Evolutionary conservation across 306 rosid species (phyloP).

Genomic region (Dryas alaskensis): DNA sequence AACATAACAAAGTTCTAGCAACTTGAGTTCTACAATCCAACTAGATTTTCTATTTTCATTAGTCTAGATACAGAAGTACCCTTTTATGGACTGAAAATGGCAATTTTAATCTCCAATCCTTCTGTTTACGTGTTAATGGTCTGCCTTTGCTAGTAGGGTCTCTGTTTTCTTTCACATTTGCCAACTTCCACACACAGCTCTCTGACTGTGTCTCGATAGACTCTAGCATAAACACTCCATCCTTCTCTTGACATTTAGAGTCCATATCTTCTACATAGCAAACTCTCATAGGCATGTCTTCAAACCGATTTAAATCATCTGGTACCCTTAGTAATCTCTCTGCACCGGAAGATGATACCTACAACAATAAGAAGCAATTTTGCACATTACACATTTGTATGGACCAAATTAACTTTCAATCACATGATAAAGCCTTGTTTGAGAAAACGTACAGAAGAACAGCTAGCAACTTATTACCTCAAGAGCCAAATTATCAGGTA

Average conservation of each 20-base stretch:
- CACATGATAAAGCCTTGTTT: conserved; percentile 7
- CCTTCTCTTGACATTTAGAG: conserved; percentile 45
- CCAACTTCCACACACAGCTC: conserved; percentile 84
- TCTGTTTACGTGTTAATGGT: conserved; percentile 74
- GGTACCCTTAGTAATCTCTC: conserved; percentile 84
- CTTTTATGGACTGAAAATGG: conserved; percentile 59
- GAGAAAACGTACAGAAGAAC: conserved; percentile 10
- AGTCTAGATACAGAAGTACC: conserved; percentile 63
- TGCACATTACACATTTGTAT: conserved; percentile 20
- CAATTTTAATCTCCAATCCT: conserved; percentile 84
- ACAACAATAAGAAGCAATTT: conserved; percentile 27
- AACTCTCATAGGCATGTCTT: conserved; percentile 76
- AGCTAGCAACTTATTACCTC: conserved; percentile 48
- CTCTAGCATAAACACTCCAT: conserved; percentile 61
- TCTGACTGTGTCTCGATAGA: conserved; percentile 52
- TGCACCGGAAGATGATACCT: conserved; percentile 94
- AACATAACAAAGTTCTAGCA: conserved; percentile 9
- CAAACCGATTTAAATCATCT: conserved; percentile 68
- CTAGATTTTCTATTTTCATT: conserved; percentile 27
- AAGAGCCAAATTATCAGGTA: conserved; percentile 77
- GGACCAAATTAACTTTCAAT: conserved; percentile 1
- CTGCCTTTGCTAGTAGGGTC: conserved; percentile 71
- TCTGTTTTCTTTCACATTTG: conserved; percentile 75
- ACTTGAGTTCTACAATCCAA: conserved; percentile 18
- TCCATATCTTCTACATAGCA: conserved; percentile 48